Percentiles rank a stretch among this genome's conserved stretches.
phyloP scores from a whole-genome alignment of 2,329 filamentous ascomycete species.

The Fusarium solani-melongenae region DNA sequence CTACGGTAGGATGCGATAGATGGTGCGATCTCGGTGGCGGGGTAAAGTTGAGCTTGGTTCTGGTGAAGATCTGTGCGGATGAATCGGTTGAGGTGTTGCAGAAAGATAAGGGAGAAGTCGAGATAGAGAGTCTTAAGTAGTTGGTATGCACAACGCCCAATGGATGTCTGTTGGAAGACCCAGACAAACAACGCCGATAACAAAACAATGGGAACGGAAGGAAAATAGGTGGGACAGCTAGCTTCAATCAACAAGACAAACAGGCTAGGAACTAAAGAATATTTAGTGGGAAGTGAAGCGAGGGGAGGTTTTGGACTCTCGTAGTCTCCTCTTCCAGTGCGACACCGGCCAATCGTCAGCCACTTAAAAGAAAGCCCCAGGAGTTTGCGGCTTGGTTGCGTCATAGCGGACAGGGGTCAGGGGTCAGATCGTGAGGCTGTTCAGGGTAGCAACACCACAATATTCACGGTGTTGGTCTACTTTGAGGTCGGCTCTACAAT shows the following conservation, averaged over 20 bases:
- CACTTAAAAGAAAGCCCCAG: constrained; percentile 1
- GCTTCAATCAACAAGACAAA: constrained; percentile 1
- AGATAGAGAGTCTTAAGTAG: not conserved
- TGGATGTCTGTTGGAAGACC: not conserved
- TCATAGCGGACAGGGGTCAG: constrained; percentile 25
- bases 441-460: constrained; percentile 11
- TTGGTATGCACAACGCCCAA: constrained; percentile 1
- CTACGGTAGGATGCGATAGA: constrained; percentile 6
- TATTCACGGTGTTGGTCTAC: not conserved
- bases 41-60: constrained; percentile 25
- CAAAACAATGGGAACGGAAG: constrained; percentile 7
- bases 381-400: constrained; percentile 10
- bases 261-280: constrained; percentile 10
- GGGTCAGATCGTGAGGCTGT: constrained; percentile 8
- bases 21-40: constrained; percentile 14
- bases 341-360: constrained; percentile 24
- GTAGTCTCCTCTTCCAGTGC: constrained; percentile 12
- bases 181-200: constrained; percentile 20
- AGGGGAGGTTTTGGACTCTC: constrained; percentile 5
- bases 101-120: not conserved
- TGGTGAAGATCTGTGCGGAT: not conserved
- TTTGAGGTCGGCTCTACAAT: not conserved
- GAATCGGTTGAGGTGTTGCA: not conserved
- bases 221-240: not conserved
- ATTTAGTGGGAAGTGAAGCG: constrained; percentile 4